Conservation (phyloP, 495 filamentous ascomycete species). For the Daldinia childiae region DNA sequence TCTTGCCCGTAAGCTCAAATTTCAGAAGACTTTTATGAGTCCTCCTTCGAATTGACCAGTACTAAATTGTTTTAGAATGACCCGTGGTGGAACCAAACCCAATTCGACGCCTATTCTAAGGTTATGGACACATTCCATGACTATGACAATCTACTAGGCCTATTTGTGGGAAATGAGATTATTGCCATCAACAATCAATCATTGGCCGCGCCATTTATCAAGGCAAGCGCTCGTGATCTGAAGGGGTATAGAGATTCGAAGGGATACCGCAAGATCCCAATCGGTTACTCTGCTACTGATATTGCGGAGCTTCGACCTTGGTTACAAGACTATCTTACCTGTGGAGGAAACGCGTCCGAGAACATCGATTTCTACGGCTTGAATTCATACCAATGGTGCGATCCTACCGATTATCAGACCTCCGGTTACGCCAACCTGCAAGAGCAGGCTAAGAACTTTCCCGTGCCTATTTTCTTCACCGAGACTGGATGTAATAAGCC, state of each 20-base stretch:
- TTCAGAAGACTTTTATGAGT: slow-evolving; percentile 46
- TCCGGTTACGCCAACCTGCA: slow-evolving; percentile 79
- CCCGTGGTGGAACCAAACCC: slow-evolving; percentile 74
- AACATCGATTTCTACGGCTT: slow-evolving; percentile 84
- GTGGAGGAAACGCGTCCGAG: slow-evolving; percentile 72
- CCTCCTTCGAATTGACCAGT: slow-evolving; percentile 6
- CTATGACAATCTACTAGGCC: slow-evolving; percentile 81
- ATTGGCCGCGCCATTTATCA: slow-evolving; percentile 78
- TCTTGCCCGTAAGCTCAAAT: slow-evolving; percentile 67
- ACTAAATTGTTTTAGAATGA: slow-evolving; percentile 50
- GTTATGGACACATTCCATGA: slow-evolving; percentile 82
- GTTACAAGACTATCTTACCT: slow-evolving; percentile 89
- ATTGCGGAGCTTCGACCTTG: slow-evolving; percentile 82
- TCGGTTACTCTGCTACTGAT: slow-evolving; percentile 92
- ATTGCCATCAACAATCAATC: slow-evolving; percentile 70
- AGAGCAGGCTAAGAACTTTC: slow-evolving; percentile 58
- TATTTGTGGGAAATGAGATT: slow-evolving; percentile 91
- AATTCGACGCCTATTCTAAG: slow-evolving; percentile 70
- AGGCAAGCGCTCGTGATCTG: slow-evolving; percentile 81
- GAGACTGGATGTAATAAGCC: slow-evolving; percentile 81
- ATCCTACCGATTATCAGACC: slow-evolving; percentile 64
- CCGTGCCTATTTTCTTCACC: slow-evolving; percentile 86
- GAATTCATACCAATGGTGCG: slow-evolving; percentile 92
- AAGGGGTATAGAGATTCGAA: slow-evolving; percentile 82
- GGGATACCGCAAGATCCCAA: slow-evolving; percentile 81